phyloP scores from a whole-genome alignment of 2,329 filamentous ascomycete species.

The Epichloe hybrida region DNA sequence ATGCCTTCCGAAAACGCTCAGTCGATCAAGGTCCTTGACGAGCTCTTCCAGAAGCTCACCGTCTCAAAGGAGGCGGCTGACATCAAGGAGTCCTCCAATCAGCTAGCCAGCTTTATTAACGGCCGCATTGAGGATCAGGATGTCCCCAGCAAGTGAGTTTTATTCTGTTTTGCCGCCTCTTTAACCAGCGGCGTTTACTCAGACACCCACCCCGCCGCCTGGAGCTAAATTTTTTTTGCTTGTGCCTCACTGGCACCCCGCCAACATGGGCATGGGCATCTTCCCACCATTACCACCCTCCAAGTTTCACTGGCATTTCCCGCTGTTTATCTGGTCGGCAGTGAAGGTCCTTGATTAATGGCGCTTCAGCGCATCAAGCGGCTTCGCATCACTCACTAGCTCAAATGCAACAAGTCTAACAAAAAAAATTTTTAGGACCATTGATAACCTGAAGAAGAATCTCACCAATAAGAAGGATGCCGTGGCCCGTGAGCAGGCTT shows the following conservation, averaged over 20 bases:
- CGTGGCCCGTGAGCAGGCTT: constrained; percentile 65
- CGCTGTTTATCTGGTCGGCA: not conserved
- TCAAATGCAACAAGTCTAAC: constrained; percentile 11
- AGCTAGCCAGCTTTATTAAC: constrained; percentile 87
- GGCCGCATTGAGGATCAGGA: constrained; percentile 88
- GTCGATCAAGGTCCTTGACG: constrained; percentile 62
- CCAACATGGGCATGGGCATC: not conserved
- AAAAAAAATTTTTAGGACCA: constrained; percentile 59
- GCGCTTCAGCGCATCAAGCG: not conserved
- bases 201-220: not conserved
- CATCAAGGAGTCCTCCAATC: constrained; percentile 51
- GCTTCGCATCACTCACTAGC: too few relatives aligned
- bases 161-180: not conserved
- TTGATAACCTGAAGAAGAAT: constrained; percentile 77
- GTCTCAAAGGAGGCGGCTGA: constrained; percentile 81
- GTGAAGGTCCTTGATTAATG: not conserved
- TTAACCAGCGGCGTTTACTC: not conserved
- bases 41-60: constrained; percentile 85
- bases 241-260: not conserved
- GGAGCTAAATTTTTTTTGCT: constrained; percentile 1
- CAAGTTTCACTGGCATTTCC: not conserved
- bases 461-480: constrained; percentile 93
- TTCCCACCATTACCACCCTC: not conserved
- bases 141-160: constrained; percentile 72
- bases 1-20: constrained; percentile 42